Evolutionary conservation across 2,329 filamentous ascomycete species (phyloP).

Genomic region (Thielaviopsis punctulata): DNA sequence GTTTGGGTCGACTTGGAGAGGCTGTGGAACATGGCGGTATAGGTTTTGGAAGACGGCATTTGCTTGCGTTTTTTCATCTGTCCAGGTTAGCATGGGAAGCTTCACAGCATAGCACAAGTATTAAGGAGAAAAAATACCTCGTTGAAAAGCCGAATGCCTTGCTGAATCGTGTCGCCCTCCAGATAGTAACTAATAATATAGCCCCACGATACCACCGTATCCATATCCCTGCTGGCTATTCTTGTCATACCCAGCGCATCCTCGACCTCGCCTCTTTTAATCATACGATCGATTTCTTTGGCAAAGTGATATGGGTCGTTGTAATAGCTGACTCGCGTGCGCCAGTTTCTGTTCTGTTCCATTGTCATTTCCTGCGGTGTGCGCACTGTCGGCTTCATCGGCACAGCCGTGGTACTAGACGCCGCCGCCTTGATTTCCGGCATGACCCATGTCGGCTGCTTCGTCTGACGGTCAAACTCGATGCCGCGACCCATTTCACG

Average conservation of each 20-base stretch:
- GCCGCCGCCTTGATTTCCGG: background rate
- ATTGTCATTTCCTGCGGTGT: conserved; percentile 2
- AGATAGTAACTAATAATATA: conserved; percentile 59
- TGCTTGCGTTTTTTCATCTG: conserved; percentile 92
- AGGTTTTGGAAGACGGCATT: conserved; percentile 65
- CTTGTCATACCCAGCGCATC: conserved; percentile 54
- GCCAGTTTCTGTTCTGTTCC: conserved; percentile 4
- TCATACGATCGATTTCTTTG: conserved; percentile 42
- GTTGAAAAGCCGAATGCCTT: conserved; percentile 71
- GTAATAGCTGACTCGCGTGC: conserved; percentile 24
- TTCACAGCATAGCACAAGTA: conserved; percentile 10
- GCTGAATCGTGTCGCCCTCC: conserved; percentile 37
- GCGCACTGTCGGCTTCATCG: background rate
- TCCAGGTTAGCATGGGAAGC: conserved; percentile 12
- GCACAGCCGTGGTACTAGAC: background rate
- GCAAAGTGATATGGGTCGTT: conserved; percentile 58
- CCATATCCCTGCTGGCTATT: conserved; percentile 44
- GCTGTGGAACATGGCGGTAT: conserved; percentile 66
- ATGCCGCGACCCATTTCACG: conserved; percentile 6
- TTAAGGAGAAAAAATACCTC: conserved; percentile 38
- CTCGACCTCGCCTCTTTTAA: conserved; percentile 41
- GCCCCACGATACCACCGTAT: conserved; percentile 74
- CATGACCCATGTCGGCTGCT: conserved; percentile 11
- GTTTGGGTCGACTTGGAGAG: conserved; percentile 44
- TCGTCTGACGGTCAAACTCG: conserved; percentile 10